Percentiles rank a stretch among this genome's conserved stretches.
phyloP scores from a whole-genome alignment of 2,329 filamentous ascomycete genomes.

The Whalleya microplaca region DNA sequence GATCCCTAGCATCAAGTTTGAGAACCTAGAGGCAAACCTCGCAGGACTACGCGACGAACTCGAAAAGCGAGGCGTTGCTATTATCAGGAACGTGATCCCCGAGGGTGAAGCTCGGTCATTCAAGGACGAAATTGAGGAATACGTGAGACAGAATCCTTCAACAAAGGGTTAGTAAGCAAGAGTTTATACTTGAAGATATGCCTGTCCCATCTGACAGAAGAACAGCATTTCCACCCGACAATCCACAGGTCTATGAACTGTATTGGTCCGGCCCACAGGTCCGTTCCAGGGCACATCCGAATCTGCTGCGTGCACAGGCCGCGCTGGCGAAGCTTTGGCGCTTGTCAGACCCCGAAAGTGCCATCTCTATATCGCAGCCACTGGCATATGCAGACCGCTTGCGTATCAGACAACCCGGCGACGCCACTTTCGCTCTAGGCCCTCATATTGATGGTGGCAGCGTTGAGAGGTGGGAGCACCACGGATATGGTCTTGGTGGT shows the following conservation, averaged over 20 bases:
- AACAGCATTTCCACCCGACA: slow-evolving; percentile 65
- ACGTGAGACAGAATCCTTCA: slow-evolving; percentile 65
- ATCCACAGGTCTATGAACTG: slow-evolving; percentile 74
- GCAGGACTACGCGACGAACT: slow-evolving; percentile 51
- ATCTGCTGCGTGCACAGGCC: slow-evolving; percentile 63
- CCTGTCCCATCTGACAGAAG: not conserved
- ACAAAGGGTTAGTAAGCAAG: slow-evolving; percentile 49
- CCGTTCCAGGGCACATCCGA: slow-evolving; percentile 67
- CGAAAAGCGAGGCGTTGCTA: slow-evolving; percentile 62
- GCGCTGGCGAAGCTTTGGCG: slow-evolving; percentile 69
- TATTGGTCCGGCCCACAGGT: slow-evolving; percentile 76
- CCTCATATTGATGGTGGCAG: slow-evolving; percentile 76
- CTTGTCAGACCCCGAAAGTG: slow-evolving; percentile 50
- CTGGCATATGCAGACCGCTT: slow-evolving; percentile 72
- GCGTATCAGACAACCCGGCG: slow-evolving; percentile 72
- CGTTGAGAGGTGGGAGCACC: slow-evolving; percentile 73
- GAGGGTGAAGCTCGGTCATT: slow-evolving; percentile 64
- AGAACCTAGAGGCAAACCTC: slow-evolving; percentile 46
- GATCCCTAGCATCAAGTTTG: slow-evolving; percentile 57
- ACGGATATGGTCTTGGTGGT: slow-evolving; percentile 66
- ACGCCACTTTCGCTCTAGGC: slow-evolving; percentile 70
- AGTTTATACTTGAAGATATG: not conserved
- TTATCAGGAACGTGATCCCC: slow-evolving; percentile 68
- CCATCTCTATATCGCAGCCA: slow-evolving; percentile 57
- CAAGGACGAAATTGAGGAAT: slow-evolving; percentile 67